A percentile compares a stretch with the other conserved stretches of the same genome.
Evolutionary conservation across 441 rosid genomes (phyloP).

Genomic region (Raphanus hybrid): DNA sequence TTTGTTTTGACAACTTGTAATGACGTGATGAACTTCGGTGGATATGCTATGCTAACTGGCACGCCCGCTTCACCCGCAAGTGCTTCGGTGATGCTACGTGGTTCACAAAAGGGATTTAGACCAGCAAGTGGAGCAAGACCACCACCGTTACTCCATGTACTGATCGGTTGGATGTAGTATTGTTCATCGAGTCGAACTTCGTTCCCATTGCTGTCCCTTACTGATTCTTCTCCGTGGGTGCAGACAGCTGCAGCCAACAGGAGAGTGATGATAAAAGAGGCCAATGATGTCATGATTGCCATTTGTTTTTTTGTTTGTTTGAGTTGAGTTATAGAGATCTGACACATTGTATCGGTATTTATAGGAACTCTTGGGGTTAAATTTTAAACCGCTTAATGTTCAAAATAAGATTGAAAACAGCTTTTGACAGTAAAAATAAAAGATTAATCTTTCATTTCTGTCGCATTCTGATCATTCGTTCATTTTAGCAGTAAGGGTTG

Average conservation of each 20-base stretch:
- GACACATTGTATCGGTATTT: neutral
- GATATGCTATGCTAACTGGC: constrained; percentile 1
- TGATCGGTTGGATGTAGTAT: constrained; percentile 28
- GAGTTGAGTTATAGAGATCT: neutral
- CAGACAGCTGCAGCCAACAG: constrained; percentile 25
- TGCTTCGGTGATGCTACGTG: constrained; percentile 10
- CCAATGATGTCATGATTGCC: neutral
- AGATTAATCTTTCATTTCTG: no score
- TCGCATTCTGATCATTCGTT: no score
- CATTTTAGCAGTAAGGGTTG: no score
- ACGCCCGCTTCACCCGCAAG: neutral
- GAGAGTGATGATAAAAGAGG: constrained; percentile 24
- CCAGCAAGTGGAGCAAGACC: constrained; percentile 28
- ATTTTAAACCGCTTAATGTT: neutral
- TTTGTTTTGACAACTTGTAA: neutral
- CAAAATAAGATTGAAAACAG: neutral
- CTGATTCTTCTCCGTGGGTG: neutral
- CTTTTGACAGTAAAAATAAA: no score
- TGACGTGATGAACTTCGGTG: neutral
- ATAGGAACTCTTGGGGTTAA: neutral
- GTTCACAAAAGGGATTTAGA: neutral
- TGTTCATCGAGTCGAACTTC: fast-evolving
- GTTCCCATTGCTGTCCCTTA: neutral
- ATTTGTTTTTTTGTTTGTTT: neutral
- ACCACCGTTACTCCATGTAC: neutral